Conservation (phyloP, 257 asterid species). For the Parsonsia alboflavescens region DNA sequence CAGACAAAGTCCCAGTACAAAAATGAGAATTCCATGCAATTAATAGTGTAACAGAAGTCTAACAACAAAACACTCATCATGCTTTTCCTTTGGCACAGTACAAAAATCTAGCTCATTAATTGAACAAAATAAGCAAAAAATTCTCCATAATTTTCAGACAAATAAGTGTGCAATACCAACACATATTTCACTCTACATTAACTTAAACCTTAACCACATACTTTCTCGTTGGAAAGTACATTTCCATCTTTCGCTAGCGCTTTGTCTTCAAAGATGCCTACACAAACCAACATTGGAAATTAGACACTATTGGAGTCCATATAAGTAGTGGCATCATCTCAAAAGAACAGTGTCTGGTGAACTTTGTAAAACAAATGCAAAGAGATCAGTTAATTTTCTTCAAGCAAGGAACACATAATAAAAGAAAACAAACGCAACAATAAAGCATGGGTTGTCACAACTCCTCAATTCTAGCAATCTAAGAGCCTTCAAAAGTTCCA, state of each 20-base stretch:
- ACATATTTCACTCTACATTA: not conserved
- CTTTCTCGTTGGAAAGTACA: slow-evolving; percentile 48
- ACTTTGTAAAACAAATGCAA: not conserved
- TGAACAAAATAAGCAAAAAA: slow-evolving; percentile 5
- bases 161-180: slow-evolving; percentile 2
- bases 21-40: not conserved
- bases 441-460: not conserved
- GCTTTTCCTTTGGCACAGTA: not conserved
- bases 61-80: not conserved
- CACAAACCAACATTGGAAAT: slow-evolving; percentile 4
- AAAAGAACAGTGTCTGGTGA: not conserved
- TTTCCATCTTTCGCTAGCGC: slow-evolving; percentile 58
- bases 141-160: slow-evolving; percentile 7
- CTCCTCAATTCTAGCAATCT: not conserved
- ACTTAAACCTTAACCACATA: slow-evolving; percentile 61
- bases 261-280: slow-evolving; percentile 71
- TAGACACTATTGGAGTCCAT: not conserved
- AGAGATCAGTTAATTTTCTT: not conserved
- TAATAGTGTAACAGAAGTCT: not conserved
- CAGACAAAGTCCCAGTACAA: too few species aligned
- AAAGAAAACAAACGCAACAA: not conserved
- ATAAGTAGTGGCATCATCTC: too few species aligned
- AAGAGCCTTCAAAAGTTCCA: too few species aligned
- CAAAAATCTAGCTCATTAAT: not conserved
- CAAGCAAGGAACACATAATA: not conserved